Percentiles rank a stretch among this genome's conserved stretches.
These are phyloP conservation scores for Acmispon strigosus DNA, from an alignment of 306 rosid species.

Conservation along the genomic window DNA sequence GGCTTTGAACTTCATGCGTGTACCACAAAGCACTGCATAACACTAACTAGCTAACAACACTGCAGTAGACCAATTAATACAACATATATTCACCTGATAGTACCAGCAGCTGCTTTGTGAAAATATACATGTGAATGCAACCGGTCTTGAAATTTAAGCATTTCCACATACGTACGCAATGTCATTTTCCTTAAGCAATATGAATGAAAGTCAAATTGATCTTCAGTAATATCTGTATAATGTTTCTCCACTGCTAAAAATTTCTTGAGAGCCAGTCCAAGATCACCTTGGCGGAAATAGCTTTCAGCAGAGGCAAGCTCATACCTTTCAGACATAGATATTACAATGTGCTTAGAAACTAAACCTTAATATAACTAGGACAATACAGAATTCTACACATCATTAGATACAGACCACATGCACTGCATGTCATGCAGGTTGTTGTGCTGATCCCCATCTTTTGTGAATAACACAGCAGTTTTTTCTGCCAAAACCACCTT, in stretches of 20 bases:
- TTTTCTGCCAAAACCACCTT: slow-evolving; percentile 92
- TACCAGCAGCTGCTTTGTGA: slow-evolving; percentile 95
- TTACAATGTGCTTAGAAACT: slow-evolving; percentile 18
- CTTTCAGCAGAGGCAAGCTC: slow-evolving; percentile 98
- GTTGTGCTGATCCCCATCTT: slow-evolving; percentile 98
- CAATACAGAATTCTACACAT: slow-evolving; percentile 7
- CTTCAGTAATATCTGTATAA: slow-evolving; percentile 95
- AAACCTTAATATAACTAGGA: slow-evolving; percentile 7
- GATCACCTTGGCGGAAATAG: slow-evolving; percentile 93
- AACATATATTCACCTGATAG: slow-evolving; percentile 59
- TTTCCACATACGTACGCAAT: slow-evolving; percentile 85
- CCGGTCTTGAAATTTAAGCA: slow-evolving; percentile 96
- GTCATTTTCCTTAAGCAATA: slow-evolving; percentile 99
- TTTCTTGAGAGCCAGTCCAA: slow-evolving; percentile 83
- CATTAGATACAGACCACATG: slow-evolving; percentile 80
- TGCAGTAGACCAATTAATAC: slow-evolving; percentile 8
- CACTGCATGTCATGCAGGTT: slow-evolving; percentile 99
- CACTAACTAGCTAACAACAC: slow-evolving; percentile 16
- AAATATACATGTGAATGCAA: slow-evolving; percentile 89
- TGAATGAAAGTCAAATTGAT: slow-evolving; percentile 98
- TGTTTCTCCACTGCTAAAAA: slow-evolving; percentile 97
- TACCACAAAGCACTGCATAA: background rate
- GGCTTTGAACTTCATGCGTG: background rate
- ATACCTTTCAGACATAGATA: slow-evolving; percentile 52
- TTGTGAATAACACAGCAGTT: slow-evolving; percentile 96